A percentile compares a stretch with the other conserved stretches of the same genome.
These are phyloP conservation scores for Neltuma alba DNA, from an alignment of 306 rosid genomes.

Conservation along the genomic window DNA sequence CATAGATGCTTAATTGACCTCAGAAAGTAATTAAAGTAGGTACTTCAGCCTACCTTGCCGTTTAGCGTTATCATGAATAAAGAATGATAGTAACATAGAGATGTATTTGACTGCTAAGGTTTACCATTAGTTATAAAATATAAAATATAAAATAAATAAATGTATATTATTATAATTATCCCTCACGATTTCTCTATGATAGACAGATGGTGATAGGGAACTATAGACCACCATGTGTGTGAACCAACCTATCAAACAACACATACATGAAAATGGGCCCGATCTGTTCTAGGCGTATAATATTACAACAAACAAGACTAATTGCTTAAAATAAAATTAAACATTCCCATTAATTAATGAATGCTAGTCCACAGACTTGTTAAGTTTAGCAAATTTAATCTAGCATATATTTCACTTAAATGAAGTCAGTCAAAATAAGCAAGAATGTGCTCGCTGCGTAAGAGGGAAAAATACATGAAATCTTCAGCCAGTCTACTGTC, in stretches of 20 bases:
- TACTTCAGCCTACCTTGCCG: neutral
- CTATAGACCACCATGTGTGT: no score
- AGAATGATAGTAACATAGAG: neutral
- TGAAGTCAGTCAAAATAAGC: neutral
- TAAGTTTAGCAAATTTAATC: neutral
- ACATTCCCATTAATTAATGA: no score
- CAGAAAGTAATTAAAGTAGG: neutral
- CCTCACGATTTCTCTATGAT: no score
- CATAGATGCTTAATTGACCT: neutral
- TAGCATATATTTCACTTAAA: neutral
- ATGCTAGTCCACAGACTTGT: neutral
- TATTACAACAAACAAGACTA: no score
- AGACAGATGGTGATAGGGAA: no score
- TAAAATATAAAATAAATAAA: no score
- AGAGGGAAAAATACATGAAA: slow-evolving; percentile 4
- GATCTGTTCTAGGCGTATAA: no score
- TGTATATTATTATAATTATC: no score
- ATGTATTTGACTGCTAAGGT: no score
- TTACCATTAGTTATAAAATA: no score
- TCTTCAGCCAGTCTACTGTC: neutral
- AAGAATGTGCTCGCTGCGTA: neutral
- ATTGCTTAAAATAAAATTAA: neutral
- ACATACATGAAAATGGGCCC: no score
- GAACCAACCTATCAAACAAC: no score
- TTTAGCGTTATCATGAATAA: neutral